These are phyloP conservation scores for Tylopilus sp. DNA, from an alignment of 1,284 basidiomycete genomes.

Conservation along the genomic window DNA sequence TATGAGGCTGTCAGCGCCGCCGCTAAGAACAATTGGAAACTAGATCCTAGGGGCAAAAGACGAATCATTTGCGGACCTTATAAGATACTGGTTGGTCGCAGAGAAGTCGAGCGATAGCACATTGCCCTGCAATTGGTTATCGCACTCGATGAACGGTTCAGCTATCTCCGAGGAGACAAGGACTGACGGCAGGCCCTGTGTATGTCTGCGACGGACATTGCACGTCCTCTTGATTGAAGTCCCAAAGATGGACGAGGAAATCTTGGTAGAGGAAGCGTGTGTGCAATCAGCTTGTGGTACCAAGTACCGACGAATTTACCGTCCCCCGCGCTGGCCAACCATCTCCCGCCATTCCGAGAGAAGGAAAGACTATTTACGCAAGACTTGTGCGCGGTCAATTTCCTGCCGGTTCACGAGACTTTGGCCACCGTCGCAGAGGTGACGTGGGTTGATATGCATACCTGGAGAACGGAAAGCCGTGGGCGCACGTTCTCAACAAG, in stretches of 20 bases:
- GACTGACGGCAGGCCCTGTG: conserved; percentile 47
- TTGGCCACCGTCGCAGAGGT: conserved; percentile 1
- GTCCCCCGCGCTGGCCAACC: conserved; percentile 75
- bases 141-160: conserved; percentile 8
- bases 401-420: conserved; percentile 38
- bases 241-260: conserved; percentile 59
- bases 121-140: conserved; percentile 46
- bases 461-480: conserved; percentile 35
- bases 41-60: conserved; percentile 1
- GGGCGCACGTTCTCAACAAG: conserved; percentile 19
- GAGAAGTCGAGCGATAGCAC: conserved; percentile 70
- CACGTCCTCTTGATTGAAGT: conserved; percentile 63
- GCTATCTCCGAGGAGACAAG: conserved; percentile 27
- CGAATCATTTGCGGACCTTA: conserved; percentile 47
- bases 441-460: conserved; percentile 13
- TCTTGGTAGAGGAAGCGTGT: conserved; percentile 40
- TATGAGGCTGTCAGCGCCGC: conserved; percentile 57
- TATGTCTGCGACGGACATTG: conserved; percentile 44
- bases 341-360: conserved; percentile 58
- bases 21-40: conserved; percentile 39
- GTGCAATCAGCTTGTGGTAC: conserved; percentile 9
- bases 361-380: conserved; percentile 71
- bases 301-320: conserved; percentile 41
- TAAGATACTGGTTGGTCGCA: conserved; percentile 55
- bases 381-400: conserved; percentile 56